These are phyloP conservation scores for Trichoderma gamsii DNA, from an alignment of 495 filamentous ascomycete genomes.

Conservation along the genomic window DNA sequence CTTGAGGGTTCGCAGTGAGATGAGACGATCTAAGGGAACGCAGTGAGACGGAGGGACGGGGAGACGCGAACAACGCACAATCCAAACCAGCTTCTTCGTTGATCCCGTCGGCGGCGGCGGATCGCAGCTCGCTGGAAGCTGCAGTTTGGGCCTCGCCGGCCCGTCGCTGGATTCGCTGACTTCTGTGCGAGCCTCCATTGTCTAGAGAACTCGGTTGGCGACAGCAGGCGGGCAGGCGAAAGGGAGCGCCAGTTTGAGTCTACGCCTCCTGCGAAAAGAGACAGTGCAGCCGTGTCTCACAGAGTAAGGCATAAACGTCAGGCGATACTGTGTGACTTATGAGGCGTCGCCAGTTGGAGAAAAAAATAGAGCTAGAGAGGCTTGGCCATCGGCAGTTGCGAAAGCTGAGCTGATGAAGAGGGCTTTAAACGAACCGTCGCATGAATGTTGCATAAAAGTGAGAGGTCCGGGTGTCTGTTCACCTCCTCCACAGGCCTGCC, in stretches of 20 bases:
- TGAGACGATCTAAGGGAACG: neutral
- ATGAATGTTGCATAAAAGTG: too few relatives aligned
- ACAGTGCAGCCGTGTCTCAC: neutral
- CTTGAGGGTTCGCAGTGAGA: neutral
- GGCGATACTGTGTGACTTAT: conserved; percentile 8
- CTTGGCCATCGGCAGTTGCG: neutral
- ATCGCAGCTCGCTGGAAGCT: conserved; percentile 71
- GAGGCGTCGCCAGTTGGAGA: neutral
- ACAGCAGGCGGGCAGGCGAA: neutral
- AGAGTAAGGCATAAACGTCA: neutral
- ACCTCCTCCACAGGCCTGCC: too few relatives aligned
- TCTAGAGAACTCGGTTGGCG: neutral
- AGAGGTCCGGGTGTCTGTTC: too few relatives aligned
- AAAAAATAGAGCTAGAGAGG: neutral
- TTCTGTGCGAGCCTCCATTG: conserved; percentile 10
- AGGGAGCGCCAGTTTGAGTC: neutral
- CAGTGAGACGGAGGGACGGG: neutral
- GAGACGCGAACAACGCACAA: conserved; percentile 47
- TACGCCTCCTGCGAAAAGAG: neutral
- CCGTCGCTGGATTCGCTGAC: neutral
- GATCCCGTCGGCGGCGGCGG: conserved; percentile 69
- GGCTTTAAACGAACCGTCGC: too few relatives aligned
- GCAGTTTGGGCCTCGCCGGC: conserved; percentile 29
- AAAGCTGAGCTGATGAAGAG: too few relatives aligned
- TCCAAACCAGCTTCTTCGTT: conserved; percentile 71